phyloP scores from a whole-genome alignment of 176 grass and related monocot species.

The Phoenix roebelenii region DNA sequence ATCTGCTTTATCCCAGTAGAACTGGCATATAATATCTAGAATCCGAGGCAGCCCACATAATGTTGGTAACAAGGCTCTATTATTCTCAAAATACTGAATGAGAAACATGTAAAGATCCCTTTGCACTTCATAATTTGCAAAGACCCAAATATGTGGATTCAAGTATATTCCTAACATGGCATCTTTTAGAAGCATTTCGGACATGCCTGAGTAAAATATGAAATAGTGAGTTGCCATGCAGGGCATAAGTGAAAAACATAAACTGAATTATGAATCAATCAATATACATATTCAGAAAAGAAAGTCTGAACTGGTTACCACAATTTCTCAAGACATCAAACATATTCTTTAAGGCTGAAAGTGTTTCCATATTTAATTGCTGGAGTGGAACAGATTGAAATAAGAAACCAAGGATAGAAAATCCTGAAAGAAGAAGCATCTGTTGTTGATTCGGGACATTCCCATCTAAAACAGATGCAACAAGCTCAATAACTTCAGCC shows the following conservation, averaged over 20 bases:
- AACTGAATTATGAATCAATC: neutral
- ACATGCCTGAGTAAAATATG: constrained; percentile 56
- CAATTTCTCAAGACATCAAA: constrained; percentile 64
- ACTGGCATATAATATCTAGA: constrained; percentile 59
- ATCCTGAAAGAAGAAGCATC: constrained; percentile 95
- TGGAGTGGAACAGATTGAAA: constrained; percentile 73
- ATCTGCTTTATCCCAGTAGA: constrained; percentile 76
- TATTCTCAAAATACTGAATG: constrained; percentile 80
- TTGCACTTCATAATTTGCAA: constrained; percentile 72
- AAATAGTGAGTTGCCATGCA: constrained; percentile 2
- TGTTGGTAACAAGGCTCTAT: constrained; percentile 46
- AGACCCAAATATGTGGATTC: constrained; percentile 91
- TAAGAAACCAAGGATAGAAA: constrained; percentile 83
- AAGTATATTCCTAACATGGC: constrained; percentile 74
- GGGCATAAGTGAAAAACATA: too few species aligned
- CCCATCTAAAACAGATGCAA: constrained; percentile 94
- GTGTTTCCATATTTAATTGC: constrained; percentile 72
- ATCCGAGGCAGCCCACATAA: constrained; percentile 75
- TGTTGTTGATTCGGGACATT: constrained; percentile 96
- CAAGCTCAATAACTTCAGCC: constrained; percentile 82
- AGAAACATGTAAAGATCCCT: constrained; percentile 86
- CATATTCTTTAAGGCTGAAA: constrained; percentile 76
- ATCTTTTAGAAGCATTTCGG: constrained; percentile 75
- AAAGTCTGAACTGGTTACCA: constrained; percentile 30
- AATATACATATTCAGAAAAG: constrained; percentile 1